Conservation (phyloP, 352 stramenopile genomes). For the Aphanomyces stellatus region DNA sequence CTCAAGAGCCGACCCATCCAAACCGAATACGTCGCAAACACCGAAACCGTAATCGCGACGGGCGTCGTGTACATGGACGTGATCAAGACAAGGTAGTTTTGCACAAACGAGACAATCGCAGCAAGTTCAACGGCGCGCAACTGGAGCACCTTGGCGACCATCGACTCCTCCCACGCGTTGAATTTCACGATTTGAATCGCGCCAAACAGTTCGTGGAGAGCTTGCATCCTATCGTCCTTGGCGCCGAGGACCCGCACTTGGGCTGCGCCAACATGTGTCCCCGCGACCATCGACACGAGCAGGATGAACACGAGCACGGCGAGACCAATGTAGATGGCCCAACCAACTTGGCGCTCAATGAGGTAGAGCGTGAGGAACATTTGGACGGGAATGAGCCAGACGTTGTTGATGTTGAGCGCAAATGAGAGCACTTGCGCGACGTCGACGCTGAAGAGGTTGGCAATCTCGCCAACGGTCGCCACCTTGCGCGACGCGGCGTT, state of each 20-base stretch:
- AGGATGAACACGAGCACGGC: not conserved
- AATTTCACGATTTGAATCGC: not conserved
- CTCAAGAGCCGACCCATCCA: conserved; percentile 4
- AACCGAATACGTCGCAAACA: conserved; percentile 33
- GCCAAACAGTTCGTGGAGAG: not conserved
- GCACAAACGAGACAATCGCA: not conserved
- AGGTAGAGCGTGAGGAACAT: not conserved
- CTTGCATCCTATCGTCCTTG: not conserved
- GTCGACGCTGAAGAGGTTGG: conserved; percentile 94
- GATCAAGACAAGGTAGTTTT: conserved; percentile 39
- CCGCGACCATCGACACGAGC: not conserved
- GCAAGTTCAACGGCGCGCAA: not conserved
- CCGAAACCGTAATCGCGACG: conserved; percentile 39
- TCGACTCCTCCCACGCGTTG: not conserved
- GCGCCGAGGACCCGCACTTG: not conserved
- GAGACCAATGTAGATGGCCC: not conserved
- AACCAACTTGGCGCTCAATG: not conserved
- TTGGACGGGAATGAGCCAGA: not conserved
- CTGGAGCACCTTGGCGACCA: not conserved
- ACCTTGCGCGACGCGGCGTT: conserved; percentile 49
- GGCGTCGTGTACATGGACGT: conserved; percentile 37
- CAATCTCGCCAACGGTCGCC: conserved; percentile 71
- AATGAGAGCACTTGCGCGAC: conserved; percentile 85
- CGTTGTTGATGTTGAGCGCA: not conserved
- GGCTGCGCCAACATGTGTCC: not conserved